phyloP scores from a whole-genome alignment of 208 protist species.

The Crithidia brevicula region DNA sequence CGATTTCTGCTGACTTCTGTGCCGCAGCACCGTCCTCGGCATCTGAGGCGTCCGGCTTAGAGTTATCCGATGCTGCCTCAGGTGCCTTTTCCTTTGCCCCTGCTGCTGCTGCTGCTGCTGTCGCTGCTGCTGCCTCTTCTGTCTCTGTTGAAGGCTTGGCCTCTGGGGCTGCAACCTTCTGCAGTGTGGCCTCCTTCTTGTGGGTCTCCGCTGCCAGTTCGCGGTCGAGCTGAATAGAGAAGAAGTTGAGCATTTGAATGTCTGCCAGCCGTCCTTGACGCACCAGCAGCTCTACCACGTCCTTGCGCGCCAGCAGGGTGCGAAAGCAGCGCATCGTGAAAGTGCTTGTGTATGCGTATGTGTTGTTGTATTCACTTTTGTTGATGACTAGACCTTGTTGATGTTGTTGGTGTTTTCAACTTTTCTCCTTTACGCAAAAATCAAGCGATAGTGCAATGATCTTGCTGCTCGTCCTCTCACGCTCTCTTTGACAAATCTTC shows the following conservation, averaged over 20 bases:
- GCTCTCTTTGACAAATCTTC: too few relatives aligned
- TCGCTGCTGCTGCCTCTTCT: not conserved
- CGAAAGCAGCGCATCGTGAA: conserved; percentile 31
- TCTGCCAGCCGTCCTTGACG: conserved; percentile 61
- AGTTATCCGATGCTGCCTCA: not conserved
- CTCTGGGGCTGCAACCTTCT: too few relatives aligned
- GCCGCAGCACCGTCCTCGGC: conserved; percentile 1
- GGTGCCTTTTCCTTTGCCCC: not conserved
- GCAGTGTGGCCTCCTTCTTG: not conserved
- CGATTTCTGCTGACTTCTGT: not conserved
- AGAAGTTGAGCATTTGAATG: conserved; percentile 75
- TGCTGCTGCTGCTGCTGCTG: not conserved
- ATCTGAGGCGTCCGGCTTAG: not conserved
- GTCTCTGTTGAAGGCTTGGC: not conserved
- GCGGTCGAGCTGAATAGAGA: conserved; percentile 43
- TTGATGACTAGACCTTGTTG: too few relatives aligned
- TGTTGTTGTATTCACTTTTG: too few relatives aligned
- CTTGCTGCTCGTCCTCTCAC: too few relatives aligned
- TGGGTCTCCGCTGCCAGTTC: conserved; percentile 12
- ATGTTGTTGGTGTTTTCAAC: too few relatives aligned
- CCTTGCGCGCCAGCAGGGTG: conserved; percentile 37
- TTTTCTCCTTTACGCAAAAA: too few relatives aligned
- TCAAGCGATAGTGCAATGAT: too few relatives aligned
- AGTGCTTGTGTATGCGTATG: too few relatives aligned
- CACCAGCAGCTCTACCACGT: conserved; percentile 73